Base-by-base conservation (phyloP, 768 basidiomycete species). In the Tylopilus balloui region DNA sequence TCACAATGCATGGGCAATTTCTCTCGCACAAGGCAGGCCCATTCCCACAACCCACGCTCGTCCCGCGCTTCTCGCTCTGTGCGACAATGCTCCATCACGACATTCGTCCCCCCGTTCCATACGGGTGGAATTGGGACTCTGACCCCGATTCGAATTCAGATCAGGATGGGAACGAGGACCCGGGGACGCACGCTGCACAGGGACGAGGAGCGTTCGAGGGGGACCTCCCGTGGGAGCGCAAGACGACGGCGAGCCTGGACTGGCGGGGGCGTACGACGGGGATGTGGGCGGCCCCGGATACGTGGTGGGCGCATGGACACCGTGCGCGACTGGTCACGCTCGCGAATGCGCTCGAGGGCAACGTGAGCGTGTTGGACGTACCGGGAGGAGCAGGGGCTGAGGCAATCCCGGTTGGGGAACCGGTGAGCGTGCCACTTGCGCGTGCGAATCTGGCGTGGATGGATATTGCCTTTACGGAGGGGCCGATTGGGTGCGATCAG, bases 201-300 rank as follows among this genome's bases (percentile, higher is more conserved):
- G 34, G n/a, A 34, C n/a, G n/a, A 1, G 68, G 69, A 3, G 62
- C 62, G 3, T 61, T 47, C 15, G 71, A 81, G 54, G 63, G 56
- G 3, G 80, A 88, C 63, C 77, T 83, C 9, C 73, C 72, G 0
- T 92, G 84, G 79, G 77, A 81, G 14, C 71, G 77, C 27, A 89
- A 84, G 68, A 24, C 67, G 1, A 77, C 85, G 60, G 79, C 84
- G 51, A 69, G 78, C 4, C 54, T 88, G 15, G 70, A 80, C 34
- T 90, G 88, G 88, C 73, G 88, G 34, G 88, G 88, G 3, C 78
- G 78, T 35, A 86, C 80, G 38, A 88, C 88, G 0, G 88, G 88
- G 10, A 84, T 80, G 17, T 68, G 56, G 44, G 73, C 48, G 29
- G 58, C 66, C 13, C 47, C 59, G 2, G 46, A 55, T 1, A 67